Percentiles rank a stretch among this genome's conserved stretches.
These are phyloP conservation scores for Coemansia reversa DNA, from an alignment of 192 early-diverging fungal genomes.

Conservation along the genomic window DNA sequence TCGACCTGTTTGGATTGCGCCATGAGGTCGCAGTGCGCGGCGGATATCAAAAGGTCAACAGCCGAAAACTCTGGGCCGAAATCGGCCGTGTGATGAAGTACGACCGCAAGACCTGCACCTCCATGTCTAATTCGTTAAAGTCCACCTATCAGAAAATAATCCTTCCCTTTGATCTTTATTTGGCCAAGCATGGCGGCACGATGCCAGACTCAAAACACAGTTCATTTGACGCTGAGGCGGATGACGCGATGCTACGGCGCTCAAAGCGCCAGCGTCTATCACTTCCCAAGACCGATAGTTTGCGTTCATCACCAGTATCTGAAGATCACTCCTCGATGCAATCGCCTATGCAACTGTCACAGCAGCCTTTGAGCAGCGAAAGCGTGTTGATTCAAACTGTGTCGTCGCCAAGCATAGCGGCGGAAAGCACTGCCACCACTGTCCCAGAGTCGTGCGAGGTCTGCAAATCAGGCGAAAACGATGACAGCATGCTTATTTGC, in stretches of 20 bases:
- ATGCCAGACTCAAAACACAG: neutral
- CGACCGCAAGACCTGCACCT: constrained; percentile 70
- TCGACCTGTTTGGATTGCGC: constrained; percentile 80
- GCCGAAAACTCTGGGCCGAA: constrained; percentile 81
- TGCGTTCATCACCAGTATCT: neutral
- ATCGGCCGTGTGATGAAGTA: constrained; percentile 75
- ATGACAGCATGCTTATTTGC: constrained; percentile 76
- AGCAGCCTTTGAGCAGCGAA: constrained; percentile 1
- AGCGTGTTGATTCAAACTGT: constrained; percentile 2
- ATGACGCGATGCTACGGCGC: constrained; percentile 19
- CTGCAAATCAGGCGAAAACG: constrained; percentile 52
- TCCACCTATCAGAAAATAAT: constrained; percentile 65
- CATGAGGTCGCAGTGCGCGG: constrained; percentile 78
- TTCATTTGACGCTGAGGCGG: neutral
- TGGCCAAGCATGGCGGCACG: constrained; percentile 53
- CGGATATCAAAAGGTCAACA: constrained; percentile 70
- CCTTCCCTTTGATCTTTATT: constrained; percentile 69
- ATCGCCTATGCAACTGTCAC: neutral
- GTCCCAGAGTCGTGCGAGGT: constrained; percentile 51
- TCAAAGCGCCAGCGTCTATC: constrained; percentile 43
- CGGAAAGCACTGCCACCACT: constrained; percentile 27
- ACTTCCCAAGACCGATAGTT: constrained; percentile 3
- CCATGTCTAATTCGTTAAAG: constrained; percentile 73
- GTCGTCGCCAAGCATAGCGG: constrained; percentile 14
- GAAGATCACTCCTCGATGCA: constrained; percentile 9